Base-by-base conservation (phyloP, 176 grass and related monocot species). In the Poa pratensis region DNA sequence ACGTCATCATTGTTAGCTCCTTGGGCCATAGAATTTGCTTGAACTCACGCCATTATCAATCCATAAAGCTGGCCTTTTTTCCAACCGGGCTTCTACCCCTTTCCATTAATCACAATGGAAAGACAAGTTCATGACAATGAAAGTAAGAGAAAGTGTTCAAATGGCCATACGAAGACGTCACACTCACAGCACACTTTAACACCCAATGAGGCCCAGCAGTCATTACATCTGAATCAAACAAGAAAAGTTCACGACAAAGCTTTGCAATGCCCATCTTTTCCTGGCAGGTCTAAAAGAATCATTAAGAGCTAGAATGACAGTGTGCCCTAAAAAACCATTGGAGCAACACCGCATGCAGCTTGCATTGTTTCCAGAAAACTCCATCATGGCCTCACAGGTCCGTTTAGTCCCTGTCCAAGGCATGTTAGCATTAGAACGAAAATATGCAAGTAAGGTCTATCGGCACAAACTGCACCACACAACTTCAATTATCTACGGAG, bases 401-500 rank as follows among this genome's bases (percentile, higher is more conserved):
- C 18, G 46, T 79, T 57, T 37, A 20, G 27, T 51, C 19, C 0
- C 35, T 59, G 55, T 40, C 28, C 62, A 54, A 24, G 43, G 23
- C 20, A 73, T 74, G 67, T 23, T 30, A 66, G n/a, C 30, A n/a
- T 20, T 65, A 40, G 59, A 66, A 39, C 17, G 13, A 63, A 23
- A 65, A 84, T 10, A 22, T 76, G 39, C 3, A 42, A 35, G 64
- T 27, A 28, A 48, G 51, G 16, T 28, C n/a, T 72, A 73, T 15
- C 40, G 61, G 71, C 72, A 82, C 53, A 86, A 85, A 77, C 35
- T 43, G 53, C 75, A 68, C 17, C 50, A 46, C 42, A 24, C 42
- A 4, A 1, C 40, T 43, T 43, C 8, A 43, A 9, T 43, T 70
- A 77, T 42, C 22, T 70, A 71, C 9, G 35, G 37, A 71, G 24